phyloP scores from a whole-genome alignment of 2,329 filamentous ascomycete species.

The Phaeophleospora eucalypticola region DNA sequence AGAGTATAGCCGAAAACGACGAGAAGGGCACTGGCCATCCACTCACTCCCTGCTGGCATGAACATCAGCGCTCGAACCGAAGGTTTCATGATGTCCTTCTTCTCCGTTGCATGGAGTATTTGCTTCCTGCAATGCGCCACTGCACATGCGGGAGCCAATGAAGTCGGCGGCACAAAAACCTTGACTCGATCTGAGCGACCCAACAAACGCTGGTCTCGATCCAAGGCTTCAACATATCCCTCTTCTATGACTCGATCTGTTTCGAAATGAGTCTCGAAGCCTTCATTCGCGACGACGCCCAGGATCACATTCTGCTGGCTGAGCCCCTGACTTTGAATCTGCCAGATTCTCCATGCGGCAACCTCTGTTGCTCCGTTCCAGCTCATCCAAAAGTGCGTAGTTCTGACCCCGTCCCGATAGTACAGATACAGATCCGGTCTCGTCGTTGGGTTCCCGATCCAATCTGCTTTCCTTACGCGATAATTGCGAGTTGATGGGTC shows the following conservation, averaged over 20 bases:
- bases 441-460: neutral
- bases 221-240: neutral
- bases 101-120: neutral
- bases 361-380: constrained; percentile 39
- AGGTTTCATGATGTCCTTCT: too few species aligned
- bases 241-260: neutral
- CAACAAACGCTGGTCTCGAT: neutral
- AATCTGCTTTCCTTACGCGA: neutral
- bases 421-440: neutral
- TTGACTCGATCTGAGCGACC: neutral
- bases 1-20: too few species aligned
- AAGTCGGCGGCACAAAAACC: neutral
- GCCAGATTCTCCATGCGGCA: neutral
- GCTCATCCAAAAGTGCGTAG: constrained; percentile 26
- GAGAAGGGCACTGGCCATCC: too few species aligned
- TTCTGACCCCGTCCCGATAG: neutral
- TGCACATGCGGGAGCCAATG: neutral
- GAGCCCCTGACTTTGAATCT: neutral
- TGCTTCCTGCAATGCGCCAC: neutral
- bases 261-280: neutral
- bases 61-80: too few species aligned
- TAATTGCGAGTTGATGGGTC: neutral
- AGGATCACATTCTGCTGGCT: neutral
- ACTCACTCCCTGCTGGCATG: too few species aligned
- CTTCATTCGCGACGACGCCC: neutral